Conservation (phyloP, 2,329 filamentous ascomycete genomes). For the Colletotrichum sublineola region DNA sequence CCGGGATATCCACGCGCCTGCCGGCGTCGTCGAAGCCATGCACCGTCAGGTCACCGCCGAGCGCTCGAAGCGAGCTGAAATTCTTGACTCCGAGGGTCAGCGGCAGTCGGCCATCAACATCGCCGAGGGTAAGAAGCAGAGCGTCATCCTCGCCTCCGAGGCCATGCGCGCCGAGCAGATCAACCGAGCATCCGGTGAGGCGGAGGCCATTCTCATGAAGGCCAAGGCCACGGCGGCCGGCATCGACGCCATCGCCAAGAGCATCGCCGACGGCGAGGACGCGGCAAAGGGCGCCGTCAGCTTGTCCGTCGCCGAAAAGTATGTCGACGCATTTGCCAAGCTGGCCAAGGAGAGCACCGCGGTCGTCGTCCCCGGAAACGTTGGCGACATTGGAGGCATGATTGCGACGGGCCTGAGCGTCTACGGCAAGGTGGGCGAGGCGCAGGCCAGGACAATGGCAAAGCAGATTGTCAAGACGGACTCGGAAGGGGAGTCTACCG, state of each 20-base stretch:
- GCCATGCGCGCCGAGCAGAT: constrained; percentile 91
- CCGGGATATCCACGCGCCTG: constrained; percentile 95
- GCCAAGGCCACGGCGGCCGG: constrained; percentile 88
- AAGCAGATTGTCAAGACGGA: constrained; percentile 55
- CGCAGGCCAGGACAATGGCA: constrained; percentile 78
- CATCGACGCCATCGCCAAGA: constrained; percentile 85
- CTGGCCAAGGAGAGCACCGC: constrained; percentile 96
- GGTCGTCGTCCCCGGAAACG: constrained; percentile 95
- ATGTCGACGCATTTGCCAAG: constrained; percentile 93
- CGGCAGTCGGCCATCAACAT: constrained; percentile 99
- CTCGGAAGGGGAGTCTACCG: constrained; percentile 43
- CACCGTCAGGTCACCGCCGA: constrained; percentile 98
- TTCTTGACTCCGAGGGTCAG: constrained; percentile 96
- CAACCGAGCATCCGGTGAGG: constrained; percentile 92
- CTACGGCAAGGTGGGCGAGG: constrained; percentile 91
- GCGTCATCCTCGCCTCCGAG: constrained; percentile 95
- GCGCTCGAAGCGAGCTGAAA: constrained; percentile 96
- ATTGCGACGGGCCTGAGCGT: constrained; percentile 96
- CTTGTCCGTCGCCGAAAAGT: constrained; percentile 94
- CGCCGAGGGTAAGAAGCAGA: constrained; percentile 96
- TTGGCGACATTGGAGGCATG: constrained; percentile 96
- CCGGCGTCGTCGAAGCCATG: constrained; percentile 95
- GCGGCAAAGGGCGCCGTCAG: constrained; percentile 87
- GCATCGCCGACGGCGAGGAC: constrained; percentile 79
- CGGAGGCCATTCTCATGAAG: constrained; percentile 90